Conservation (phyloP, 108 stramenopile species). For the Skeletonema potamos region DNA sequence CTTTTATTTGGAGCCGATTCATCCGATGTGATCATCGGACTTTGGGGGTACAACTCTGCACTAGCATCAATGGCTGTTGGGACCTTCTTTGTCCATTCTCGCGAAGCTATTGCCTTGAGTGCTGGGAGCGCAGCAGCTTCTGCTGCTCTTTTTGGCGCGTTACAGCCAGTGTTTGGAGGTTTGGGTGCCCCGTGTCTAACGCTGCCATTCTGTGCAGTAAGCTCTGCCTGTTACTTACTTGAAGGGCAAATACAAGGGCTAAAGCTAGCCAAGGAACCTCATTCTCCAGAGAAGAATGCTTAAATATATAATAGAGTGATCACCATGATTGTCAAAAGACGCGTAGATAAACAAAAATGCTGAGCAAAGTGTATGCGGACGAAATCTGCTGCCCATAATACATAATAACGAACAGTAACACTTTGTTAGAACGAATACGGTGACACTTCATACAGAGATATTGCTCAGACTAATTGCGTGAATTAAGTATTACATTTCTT, state of each 20-base stretch:
- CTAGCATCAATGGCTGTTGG: conserved; percentile 76
- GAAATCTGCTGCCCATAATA: not conserved
- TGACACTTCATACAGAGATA: too few species aligned
- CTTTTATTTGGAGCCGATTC: conserved; percentile 49
- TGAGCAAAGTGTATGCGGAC: not conserved
- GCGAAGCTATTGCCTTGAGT: conserved; percentile 47
- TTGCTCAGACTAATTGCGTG: too few species aligned
- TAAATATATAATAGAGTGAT: not conserved
- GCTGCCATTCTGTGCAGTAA: conserved; percentile 76
- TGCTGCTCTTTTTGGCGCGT: conserved; percentile 69
- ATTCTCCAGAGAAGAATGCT: conserved; percentile 75
- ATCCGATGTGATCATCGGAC: conserved; percentile 55
- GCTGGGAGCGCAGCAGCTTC: conserved; percentile 68
- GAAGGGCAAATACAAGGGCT: conserved; percentile 58
- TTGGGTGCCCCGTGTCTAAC: conserved; percentile 70
- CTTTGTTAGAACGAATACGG: too few species aligned
- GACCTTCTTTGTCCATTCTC: conserved; percentile 74
- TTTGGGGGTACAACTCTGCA: conserved; percentile 77
- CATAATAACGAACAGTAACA: too few species aligned
- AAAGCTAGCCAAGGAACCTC: conserved; percentile 57
- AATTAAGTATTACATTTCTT: not conserved
- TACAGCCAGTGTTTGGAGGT: conserved; percentile 60
- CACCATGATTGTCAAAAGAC: not conserved
- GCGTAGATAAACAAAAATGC: too few species aligned
- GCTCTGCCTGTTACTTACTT: conserved; percentile 65